These are phyloP conservation scores for Diplodia seriata DNA, from an alignment of 2,329 filamentous ascomycete species.

Conservation along the genomic window DNA sequence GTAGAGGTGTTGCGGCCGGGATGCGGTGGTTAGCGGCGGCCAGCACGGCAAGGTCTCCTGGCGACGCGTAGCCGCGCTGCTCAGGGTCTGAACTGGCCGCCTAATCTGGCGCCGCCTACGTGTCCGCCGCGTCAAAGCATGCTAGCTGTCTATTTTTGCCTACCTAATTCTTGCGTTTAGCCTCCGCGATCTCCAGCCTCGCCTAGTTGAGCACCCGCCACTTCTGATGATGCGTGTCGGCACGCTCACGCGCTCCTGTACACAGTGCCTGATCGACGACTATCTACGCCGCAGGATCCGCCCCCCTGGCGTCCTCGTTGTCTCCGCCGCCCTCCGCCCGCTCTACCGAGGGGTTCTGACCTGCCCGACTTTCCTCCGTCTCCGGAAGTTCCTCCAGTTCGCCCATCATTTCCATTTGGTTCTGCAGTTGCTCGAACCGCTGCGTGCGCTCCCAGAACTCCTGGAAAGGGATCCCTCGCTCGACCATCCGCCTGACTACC, in stretches of 20 bases:
- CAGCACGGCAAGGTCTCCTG: slow-evolving; percentile 18
- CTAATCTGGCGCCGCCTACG: slow-evolving; percentile 12
- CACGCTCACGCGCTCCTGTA: background rate
- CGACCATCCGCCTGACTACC: slow-evolving; percentile 31
- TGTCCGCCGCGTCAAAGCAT: slow-evolving; percentile 5
- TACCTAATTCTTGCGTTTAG: slow-evolving; percentile 11
- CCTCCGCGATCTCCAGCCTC: slow-evolving; percentile 13
- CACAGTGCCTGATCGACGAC: slow-evolving; percentile 24
- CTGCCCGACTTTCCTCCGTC: background rate
- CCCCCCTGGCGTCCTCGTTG: slow-evolving; percentile 10
- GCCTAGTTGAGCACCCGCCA: background rate
- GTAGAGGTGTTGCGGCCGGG: slow-evolving; percentile 3
- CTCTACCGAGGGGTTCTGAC: background rate
- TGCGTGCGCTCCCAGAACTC: slow-evolving; percentile 39
- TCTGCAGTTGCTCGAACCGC: slow-evolving; percentile 40
- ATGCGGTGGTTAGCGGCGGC: slow-evolving; percentile 20
- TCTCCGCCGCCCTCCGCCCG: slow-evolving; percentile 13
- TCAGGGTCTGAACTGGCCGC: slow-evolving; percentile 19
- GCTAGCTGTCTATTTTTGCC: slow-evolving; percentile 1
- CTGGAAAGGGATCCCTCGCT: slow-evolving; percentile 35
- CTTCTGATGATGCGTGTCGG: background rate
- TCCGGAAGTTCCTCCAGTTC: slow-evolving; percentile 16
- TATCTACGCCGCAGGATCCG: slow-evolving; percentile 26
- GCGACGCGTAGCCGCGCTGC: slow-evolving; percentile 21
- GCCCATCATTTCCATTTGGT: slow-evolving; percentile 35